Evolutionary conservation across 1,139 yeast genomes (phyloP).

Genomic region (Yamadazyma trypodendri): DNA sequence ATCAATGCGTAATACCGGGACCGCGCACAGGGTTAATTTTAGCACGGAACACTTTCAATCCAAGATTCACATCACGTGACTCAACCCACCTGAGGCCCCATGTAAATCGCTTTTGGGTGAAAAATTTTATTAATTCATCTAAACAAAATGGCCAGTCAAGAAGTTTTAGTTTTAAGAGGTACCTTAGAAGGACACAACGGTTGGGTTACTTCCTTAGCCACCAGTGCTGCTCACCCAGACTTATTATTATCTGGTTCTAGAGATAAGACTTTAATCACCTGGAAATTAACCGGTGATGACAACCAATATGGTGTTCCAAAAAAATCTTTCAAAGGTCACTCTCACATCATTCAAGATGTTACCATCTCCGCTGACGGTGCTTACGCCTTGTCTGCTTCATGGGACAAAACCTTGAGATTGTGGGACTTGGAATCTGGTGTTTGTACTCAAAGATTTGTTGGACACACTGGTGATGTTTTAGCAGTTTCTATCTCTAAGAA

Average conservation of each 20-base stretch:
- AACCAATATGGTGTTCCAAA: slow-evolving; percentile 97
- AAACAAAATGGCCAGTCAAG: slow-evolving; percentile 62
- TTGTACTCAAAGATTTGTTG: slow-evolving; percentile 93
- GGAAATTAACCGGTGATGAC: slow-evolving; percentile 96
- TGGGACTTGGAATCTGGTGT: slow-evolving; percentile 98
- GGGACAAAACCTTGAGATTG: slow-evolving; percentile 99
- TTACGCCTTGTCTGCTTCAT: slow-evolving; percentile 97
- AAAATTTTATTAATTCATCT: slow-evolving; percentile 15
- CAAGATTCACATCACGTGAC: slow-evolving; percentile 3
- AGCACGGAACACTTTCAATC: too few species aligned
- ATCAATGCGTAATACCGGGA: slow-evolving; percentile 14
- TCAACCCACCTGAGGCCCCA: too few species aligned
- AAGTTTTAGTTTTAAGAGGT: slow-evolving; percentile 99
- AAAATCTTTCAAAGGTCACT: slow-evolving; percentile 97
- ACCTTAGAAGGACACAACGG: slow-evolving; percentile 87
- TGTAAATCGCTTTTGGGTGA: slow-evolving; percentile 8
- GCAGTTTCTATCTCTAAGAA: slow-evolving; percentile 95
- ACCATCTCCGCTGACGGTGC: slow-evolving; percentile 98
- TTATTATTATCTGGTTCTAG: slow-evolving; percentile 97
- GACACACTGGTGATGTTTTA: slow-evolving; percentile 97
- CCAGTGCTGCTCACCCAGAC: slow-evolving; percentile 98
- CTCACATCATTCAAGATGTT: slow-evolving; percentile 98
- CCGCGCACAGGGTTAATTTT: slow-evolving; percentile 13
- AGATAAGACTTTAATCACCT: slow-evolving; percentile 97
- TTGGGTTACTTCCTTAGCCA: slow-evolving; percentile 99